Percentiles rank a stretch among this genome's conserved stretches.
Conservation (phyloP, 352 stramenopile species). For the Phytophthora cactorum region DNA sequence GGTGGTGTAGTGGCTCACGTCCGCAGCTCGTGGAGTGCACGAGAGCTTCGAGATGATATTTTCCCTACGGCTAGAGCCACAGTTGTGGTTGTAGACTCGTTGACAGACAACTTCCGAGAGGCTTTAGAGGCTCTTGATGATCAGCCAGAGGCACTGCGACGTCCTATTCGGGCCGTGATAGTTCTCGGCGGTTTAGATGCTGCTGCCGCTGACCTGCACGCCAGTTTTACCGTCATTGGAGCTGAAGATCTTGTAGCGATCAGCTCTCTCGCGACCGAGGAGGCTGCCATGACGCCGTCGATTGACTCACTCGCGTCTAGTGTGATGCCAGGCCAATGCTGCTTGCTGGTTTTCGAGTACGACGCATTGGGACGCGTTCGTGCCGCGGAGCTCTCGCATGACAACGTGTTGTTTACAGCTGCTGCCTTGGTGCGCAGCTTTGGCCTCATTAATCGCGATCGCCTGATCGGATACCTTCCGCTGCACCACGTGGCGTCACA, state of each 20-base stretch:
- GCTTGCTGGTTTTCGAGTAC: conserved; percentile 70
- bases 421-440: conserved; percentile 65
- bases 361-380: conserved; percentile 56
- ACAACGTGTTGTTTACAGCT: conserved; percentile 87
- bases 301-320: conserved; percentile 37
- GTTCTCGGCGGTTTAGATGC: conserved; percentile 35
- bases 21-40: conserved; percentile 52
- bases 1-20: conserved; percentile 71
- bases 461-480: conserved; percentile 72
- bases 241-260: conserved; percentile 50
- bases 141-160: conserved; percentile 28
- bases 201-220: conserved; percentile 34
- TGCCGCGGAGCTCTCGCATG: conserved; percentile 70
- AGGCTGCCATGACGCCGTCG: conserved; percentile 23
- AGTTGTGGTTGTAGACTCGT: conserved; percentile 64
- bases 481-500: conserved; percentile 73
- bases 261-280: conserved; percentile 25
- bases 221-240: conserved; percentile 53
- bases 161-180: conserved; percentile 51
- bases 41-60: conserved; percentile 60
- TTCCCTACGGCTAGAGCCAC: conserved; percentile 58
- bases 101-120: conserved; percentile 55
- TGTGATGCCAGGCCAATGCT: conserved; percentile 54
- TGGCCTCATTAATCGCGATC: conserved; percentile 54
- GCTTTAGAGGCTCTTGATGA: conserved; percentile 32